phyloP scores from a whole-genome alignment of 805 yeast species.

The Cyberlindnera samutprakarnensis region DNA sequence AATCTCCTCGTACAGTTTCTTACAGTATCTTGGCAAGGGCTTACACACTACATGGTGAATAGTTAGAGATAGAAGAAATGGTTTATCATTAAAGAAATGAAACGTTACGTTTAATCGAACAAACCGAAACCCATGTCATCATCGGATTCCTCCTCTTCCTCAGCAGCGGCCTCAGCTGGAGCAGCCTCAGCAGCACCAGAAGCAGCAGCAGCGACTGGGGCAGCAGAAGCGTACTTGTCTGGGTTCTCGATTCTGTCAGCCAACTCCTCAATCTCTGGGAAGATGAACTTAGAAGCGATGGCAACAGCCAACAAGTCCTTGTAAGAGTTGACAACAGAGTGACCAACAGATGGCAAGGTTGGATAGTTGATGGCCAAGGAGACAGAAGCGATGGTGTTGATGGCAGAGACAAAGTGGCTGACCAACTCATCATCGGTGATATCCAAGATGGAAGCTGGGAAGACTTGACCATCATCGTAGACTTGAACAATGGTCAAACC shows the following conservation, averaged over 20 bases:
- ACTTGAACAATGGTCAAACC: slow-evolving; percentile 97
- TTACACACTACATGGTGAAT: too few relatives aligned
- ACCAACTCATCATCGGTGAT: slow-evolving; percentile 97
- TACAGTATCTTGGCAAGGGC: too few relatives aligned
- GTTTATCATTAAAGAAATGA: too few relatives aligned
- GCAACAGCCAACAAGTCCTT: slow-evolving; percentile 97
- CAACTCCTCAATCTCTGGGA: slow-evolving; percentile 98
- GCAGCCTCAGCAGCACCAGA: slow-evolving; percentile 67
- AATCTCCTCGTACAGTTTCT: too few relatives aligned
- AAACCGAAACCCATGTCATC: slow-evolving; percentile 98
- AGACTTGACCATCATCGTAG: slow-evolving; percentile 97
- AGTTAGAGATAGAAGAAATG: too few relatives aligned
- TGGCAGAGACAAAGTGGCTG: slow-evolving; percentile 85
- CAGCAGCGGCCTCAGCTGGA: slow-evolving; percentile 70
- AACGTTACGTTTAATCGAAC: slow-evolving; percentile 67
- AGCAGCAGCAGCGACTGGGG: slow-evolving; percentile 92
- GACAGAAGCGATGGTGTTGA: slow-evolving; percentile 88
- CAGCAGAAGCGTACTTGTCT: slow-evolving; percentile 99
- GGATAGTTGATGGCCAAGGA: slow-evolving; percentile 99
- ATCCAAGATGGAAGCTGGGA: slow-evolving; percentile 95
- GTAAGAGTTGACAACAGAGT: slow-evolving; percentile 98
- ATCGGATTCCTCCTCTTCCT: slow-evolving; percentile 50
- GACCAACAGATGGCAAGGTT: slow-evolving; percentile 98
- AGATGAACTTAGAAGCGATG: slow-evolving; percentile 97
- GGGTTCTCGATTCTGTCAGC: slow-evolving; percentile 99